These are phyloP conservation scores for Volvox carteri DNA, from an alignment of 163 green algal genomes.

Conservation along the genomic window DNA sequence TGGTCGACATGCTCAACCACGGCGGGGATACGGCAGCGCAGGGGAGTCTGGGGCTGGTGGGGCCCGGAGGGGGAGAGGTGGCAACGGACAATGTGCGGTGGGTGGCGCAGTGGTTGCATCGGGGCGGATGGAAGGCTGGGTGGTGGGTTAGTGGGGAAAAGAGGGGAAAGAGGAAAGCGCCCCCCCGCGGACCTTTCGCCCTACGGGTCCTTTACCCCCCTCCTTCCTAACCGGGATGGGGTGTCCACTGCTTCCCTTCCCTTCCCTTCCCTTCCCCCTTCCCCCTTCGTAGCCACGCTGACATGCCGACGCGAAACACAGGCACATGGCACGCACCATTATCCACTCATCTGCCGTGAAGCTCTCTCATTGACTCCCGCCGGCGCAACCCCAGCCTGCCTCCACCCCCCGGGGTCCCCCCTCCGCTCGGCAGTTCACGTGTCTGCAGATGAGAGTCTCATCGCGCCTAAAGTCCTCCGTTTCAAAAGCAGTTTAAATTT, in stretches of 20 bases:
- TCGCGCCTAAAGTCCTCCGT: no score
- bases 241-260: background rate
- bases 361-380: no score
- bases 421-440: no score
- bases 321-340: no score
- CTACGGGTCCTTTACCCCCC: background rate
- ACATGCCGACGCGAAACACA: no score
- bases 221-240: no score
- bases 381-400: no score
- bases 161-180: background rate
- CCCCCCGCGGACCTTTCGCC: background rate
- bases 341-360: no score
- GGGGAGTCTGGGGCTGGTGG: slow-evolving; percentile 6
- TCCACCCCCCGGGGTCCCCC: no score
- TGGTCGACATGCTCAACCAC: slow-evolving; percentile 91
- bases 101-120: background rate
- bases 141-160: background rate
- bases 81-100: slow-evolving; percentile 74
- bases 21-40: slow-evolving; percentile 72
- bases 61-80: background rate
- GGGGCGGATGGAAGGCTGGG: background rate
- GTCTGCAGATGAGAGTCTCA: no score
- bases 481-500: no score
- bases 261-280: background rate
- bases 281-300: no score